Base-by-base conservation (phyloP, 805 yeast genomes). In the Starmerella apicola region DNA sequence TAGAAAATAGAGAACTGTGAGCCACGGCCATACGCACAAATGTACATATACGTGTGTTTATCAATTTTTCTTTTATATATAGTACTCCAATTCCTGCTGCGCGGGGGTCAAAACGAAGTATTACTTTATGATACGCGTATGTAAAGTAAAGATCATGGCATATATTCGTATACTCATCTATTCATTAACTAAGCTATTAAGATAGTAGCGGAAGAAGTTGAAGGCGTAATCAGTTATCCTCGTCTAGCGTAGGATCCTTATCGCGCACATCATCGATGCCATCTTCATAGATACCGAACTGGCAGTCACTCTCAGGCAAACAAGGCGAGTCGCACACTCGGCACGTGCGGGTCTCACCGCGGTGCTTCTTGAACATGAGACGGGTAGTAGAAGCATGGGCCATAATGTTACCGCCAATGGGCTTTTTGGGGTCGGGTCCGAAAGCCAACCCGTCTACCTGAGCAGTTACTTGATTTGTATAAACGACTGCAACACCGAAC, bases 321-420 rank as follows among this genome's bases (percentile, higher is more conserved):
- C 96, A 86, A 3, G 98, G 98, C 45, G 95, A 83, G 59, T 91
- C 98, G 52, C 83, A 85, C 34, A 91, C 81, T 60, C 84, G 85
- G 65, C 97, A 91, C 20, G 83, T 77, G 67, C 98, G 78, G 55
- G 82, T 86, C 51, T 84, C 93, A 15, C 81, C 96, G 53, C 78
- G 75, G 38, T 95, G 95, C 63, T 91, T 91, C 56, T 79, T 81
- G 59, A 91, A 77, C 40, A 81, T 80, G 43, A 91, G 69, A 54
- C 98, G 72, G 2, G 98, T 91, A 5, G 97, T 88, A 2, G 96
- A 85, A 16, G 94, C 78, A 60, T 91, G 98, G 1, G 97, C 98
- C 59, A 91, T 79, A 52, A 91, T 91, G 56, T 91, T 88, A 53
- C 98, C 98, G 46, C 98, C 98, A 51, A 91, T 88, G 15, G 98